Evolutionary conservation across 768 basidiomycete genomes (phyloP), one percentile per base, ranked within the genome.

Genomic region (Termitomyces sp.): DNA sequence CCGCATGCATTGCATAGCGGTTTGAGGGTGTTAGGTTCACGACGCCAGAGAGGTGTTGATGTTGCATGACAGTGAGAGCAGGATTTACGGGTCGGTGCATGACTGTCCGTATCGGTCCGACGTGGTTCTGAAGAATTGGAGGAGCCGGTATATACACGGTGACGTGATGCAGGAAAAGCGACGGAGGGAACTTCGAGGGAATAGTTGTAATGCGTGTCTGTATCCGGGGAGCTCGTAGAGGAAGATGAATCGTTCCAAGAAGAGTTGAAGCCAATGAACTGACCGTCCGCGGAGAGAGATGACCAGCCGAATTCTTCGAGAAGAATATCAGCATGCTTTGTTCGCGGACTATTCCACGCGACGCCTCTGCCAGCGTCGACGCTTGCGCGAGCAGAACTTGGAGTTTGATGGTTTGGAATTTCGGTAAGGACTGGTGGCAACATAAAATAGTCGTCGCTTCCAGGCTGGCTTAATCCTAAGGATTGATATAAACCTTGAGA

Each of bases 51-150:
- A 3, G 80, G 80, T 15, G 80, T 81, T 1, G 77, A 73, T 0
- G 79, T 81, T 14, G 79, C 79, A 36, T 74, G 74, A 61, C 80
- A 81, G 65, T 81, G 79, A 0, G 80, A 81, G 61, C 80, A 81
- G 7, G 70, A 71, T 60, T 80, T 81, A 17, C 71, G 70, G 31
- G 25, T 53, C 10, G 68, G 64, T 20, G 70, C 65, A 14, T 74
- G 60, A 25, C 68, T 70, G 43, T 76, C 72, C 14, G 72, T 68
- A 43, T 75, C 75, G 9, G 63, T 60, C 54, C 70, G 64, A 15
- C 72, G 69, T 56, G 72, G 71, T 9, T 52, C 63, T n/a, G 67
- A 59, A 15, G 72, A 61, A 4, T 72, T 66, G 14, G 69, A 65
- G 32, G 70, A 64, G 34, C 58, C 63, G 15, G 63, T 68, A 60